Evolutionary conservation across 78 protist species (phyloP).

Genomic region (Dictyostelium discoideum): DNA sequence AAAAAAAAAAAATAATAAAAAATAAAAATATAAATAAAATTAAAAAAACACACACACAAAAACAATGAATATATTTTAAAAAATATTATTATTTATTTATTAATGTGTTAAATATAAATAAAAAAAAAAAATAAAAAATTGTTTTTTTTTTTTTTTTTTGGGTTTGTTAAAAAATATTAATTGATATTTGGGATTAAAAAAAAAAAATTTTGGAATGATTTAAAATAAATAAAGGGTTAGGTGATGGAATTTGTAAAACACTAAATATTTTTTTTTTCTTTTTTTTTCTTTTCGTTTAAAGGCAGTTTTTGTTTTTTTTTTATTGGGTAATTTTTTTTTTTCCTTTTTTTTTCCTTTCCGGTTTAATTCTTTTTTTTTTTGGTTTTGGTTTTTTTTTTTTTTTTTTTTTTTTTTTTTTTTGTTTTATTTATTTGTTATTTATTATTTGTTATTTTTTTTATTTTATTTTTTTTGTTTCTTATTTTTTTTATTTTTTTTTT

Average conservation of each 20-base stretch:
- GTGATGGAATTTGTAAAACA: not conserved
- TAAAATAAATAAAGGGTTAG: not conserved
- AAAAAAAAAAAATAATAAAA: conserved; percentile 3
- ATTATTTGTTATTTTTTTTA: not conserved
- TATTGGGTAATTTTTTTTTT: no score
- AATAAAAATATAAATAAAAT: not conserved
- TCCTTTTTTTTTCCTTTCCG: not conserved
- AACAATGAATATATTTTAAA: not conserved
- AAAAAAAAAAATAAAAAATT: not conserved
- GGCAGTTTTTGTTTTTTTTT: not conserved
- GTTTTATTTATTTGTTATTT: not conserved
- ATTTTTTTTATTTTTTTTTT: not conserved
- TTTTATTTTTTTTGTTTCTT: not conserved
- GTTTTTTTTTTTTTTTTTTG: not conserved
- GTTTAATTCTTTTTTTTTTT: not conserved
- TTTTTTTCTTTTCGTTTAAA: not conserved
- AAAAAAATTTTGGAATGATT: not conserved
- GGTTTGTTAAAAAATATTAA: not conserved
- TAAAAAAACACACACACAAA: not conserved
- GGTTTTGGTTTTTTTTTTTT: not conserved
- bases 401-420: not conserved
- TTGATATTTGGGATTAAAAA: not conserved
- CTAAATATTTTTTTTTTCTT: no score
- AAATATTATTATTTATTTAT: not conserved
- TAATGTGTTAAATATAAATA: not conserved